A percentile compares a stretch with the other conserved stretches of the same genome.
phyloP scores from a whole-genome alignment of 1,284 basidiomycete genomes.

The Cutaneotrichosporon sp. region DNA sequence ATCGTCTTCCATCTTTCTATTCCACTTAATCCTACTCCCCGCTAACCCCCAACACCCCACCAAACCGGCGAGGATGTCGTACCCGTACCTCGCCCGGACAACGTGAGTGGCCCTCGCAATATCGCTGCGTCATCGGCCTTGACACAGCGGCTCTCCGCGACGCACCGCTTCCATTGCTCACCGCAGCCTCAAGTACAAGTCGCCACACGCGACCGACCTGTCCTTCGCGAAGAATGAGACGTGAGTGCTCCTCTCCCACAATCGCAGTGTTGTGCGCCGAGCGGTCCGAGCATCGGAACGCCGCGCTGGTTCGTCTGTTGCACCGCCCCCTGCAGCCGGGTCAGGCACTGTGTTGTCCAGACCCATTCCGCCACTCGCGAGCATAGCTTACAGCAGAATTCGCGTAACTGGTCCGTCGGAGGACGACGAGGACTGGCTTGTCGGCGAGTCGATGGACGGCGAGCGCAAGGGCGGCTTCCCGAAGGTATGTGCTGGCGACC shows the following conservation, averaged over 20 bases:
- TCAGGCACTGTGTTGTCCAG: not conserved
- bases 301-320: not conserved
- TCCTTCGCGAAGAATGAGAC: conserved; percentile 54
- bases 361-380: not conserved
- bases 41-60: not conserved
- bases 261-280: not conserved
- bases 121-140: not conserved
- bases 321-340: not conserved
- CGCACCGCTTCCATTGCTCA: conserved; percentile 1
- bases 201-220: conserved; percentile 52
- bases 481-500: conserved; percentile 33
- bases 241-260: conserved; percentile 33
- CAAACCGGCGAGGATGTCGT: conserved; percentile 35
- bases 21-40: not conserved
- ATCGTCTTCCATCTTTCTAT: conserved; percentile 1
- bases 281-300: not conserved
- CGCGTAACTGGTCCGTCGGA: conserved; percentile 52
- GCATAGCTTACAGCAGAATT: conserved; percentile 38
- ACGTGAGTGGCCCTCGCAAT: conserved; percentile 37
- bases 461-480: conserved; percentile 50
- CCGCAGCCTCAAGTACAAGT: conserved; percentile 52
- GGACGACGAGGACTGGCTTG: conserved; percentile 54
- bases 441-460: conserved; percentile 51
- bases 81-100: conserved; percentile 49
- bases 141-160: not conserved